Base-by-base conservation (phyloP, 2,329 filamentous ascomycete genomes). In the Talaromyces albobiverticillius region DNA sequence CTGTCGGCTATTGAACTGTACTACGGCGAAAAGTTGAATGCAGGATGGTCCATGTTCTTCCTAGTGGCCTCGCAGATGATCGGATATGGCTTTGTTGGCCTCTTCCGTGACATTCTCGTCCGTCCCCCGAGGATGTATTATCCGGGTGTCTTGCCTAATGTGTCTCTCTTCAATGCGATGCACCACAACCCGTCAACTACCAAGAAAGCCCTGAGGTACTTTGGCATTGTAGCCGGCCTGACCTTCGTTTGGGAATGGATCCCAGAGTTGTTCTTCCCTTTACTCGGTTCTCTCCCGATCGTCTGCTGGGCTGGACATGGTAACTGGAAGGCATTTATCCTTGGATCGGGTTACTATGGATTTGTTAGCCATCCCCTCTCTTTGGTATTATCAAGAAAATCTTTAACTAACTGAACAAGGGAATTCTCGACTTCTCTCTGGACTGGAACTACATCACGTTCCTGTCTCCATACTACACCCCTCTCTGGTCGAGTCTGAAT, bases 401-500 rank as follows among this genome's bases (percentile, higher is more conserved):
- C n/a, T 38, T 34, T 10, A 38, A 38, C 36, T 38, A 38, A 38
- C n/a, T 20, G 36, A 38, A 38, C 16, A 11, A 31, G 42, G 42
- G 42, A 20, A 29, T 48, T 4, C 26, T 48, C 16, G 31, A 48
- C 46, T 48, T 48, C n/a, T 48, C 46, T 34, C 29, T 48, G 11
- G 46, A 48, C 14, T 48, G 46, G 46, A 48, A 48, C 46, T 48
- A 48, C 31, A 34, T 48, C 46, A 4, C 46, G 18, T 48, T 48
- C 26, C 18, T 29, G 46, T 32, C 3, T 4, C 46, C 46, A 20
- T 32, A 29, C 14, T 48, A 48, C 46, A 48, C 46, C 18, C 46
- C 46, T 32, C 31, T 48, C 13, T 48, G 46, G 46, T 48, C 46
- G 26, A 48, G 13, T 26, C 8, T 34, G 18, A 26, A 48, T 18